A percentile compares a stretch with the other conserved stretches of the same genome.
Conservation (phyloP, 257 asterid genomes). For the Linderniella brevidens region DNA sequence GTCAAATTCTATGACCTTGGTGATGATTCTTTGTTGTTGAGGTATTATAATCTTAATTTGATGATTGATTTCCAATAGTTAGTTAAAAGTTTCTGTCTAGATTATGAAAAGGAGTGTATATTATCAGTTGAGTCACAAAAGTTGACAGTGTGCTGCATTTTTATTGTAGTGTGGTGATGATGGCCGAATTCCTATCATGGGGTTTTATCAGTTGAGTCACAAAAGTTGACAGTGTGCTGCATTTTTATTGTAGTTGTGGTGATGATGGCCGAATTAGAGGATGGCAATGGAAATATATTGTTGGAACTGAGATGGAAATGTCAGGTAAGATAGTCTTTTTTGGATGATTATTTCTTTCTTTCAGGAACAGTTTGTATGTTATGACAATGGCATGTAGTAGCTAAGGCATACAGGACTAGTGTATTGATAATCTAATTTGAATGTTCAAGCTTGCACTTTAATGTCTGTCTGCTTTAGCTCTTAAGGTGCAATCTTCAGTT, state of each 20-base stretch:
- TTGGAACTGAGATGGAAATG: slow-evolving; percentile 19
- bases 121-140: too few relatives aligned
- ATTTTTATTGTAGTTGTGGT: slow-evolving; percentile 72
- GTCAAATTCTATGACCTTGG: slow-evolving; percentile 40
- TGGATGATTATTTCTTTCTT: neutral
- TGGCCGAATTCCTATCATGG: too few relatives aligned
- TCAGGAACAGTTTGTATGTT: neutral
- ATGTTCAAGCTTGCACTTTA: too few relatives aligned
- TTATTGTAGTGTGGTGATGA: too few relatives aligned
- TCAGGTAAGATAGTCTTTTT: slow-evolving; percentile 32
- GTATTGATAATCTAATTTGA: too few relatives aligned
- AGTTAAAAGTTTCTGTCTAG: too few relatives aligned
- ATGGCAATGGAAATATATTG: slow-evolving; percentile 68
- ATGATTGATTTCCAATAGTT: neutral
- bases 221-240: slow-evolving; percentile 6
- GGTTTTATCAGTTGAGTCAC: too few relatives aligned
- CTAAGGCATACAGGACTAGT: neutral
- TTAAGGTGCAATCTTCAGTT: too few relatives aligned
- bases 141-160: slow-evolving; percentile 10
- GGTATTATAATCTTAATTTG: slow-evolving; percentile 21
- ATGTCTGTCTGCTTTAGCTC: too few relatives aligned
- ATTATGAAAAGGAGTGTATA: too few relatives aligned
- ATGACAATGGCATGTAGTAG: too few relatives aligned
- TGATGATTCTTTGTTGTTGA: slow-evolving; percentile 54
- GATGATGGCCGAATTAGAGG: slow-evolving; percentile 92